These are phyloP conservation scores for Ramaria sp. DNA, from an alignment of 768 basidiomycete genomes.

Conservation along the genomic window DNA sequence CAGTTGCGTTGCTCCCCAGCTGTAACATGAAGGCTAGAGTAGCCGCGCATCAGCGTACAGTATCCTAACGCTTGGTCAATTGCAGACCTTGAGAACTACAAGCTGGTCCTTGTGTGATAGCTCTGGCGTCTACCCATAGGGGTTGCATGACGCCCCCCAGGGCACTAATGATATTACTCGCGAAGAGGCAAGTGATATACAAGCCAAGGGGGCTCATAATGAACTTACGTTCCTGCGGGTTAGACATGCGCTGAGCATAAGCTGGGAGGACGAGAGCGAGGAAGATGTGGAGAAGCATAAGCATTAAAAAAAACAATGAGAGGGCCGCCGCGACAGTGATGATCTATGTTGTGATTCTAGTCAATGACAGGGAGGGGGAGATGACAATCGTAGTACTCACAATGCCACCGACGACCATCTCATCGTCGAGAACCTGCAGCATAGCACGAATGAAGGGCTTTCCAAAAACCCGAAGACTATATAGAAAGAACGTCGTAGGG, in stretches of 20 bases:
- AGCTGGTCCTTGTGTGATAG: slow-evolving; percentile 37
- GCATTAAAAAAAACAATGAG: slow-evolving; percentile 38
- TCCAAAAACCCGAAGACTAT: slow-evolving; percentile 3
- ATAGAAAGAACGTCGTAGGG: neutral
- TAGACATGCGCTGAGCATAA: slow-evolving; percentile 18
- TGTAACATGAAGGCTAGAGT: slow-evolving; percentile 45
- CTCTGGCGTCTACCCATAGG: slow-evolving; percentile 33
- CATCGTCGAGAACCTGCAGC: slow-evolving; percentile 16
- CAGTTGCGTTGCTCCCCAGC: slow-evolving; percentile 46
- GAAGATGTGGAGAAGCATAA: slow-evolving; percentile 29
- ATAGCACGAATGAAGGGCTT: slow-evolving; percentile 12
- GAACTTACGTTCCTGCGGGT: slow-evolving; percentile 40
- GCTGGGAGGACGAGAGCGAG: neutral
- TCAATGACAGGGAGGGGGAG: slow-evolving; percentile 16
- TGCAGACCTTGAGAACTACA: slow-evolving; percentile 52
- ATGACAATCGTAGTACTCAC: slow-evolving; percentile 33
- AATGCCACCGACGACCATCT: slow-evolving; percentile 19
- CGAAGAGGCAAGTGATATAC: slow-evolving; percentile 52
- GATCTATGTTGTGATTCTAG: slow-evolving; percentile 22
- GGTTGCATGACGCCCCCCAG: slow-evolving; percentile 44
- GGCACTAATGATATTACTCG: slow-evolving; percentile 44
- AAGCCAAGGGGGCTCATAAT: slow-evolving; percentile 64
- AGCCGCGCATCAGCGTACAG: neutral
- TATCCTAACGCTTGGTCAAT: neutral
- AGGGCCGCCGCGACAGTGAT: slow-evolving; percentile 45